Evolutionary conservation across 306 rosid genomes (phyloP).

Genomic region (Dryas octopetala): DNA sequence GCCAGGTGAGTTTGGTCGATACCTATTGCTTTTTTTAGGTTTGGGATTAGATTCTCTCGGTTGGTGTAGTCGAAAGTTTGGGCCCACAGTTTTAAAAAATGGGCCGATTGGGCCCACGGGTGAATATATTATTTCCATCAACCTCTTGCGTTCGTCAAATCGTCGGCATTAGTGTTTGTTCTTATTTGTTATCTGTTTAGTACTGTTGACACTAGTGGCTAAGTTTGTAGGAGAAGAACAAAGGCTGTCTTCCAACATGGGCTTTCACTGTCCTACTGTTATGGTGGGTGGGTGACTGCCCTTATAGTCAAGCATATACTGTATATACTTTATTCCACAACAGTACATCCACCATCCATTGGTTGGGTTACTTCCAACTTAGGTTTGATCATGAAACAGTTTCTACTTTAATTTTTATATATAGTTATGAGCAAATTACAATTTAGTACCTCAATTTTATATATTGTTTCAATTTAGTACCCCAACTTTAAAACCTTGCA

Average conservation of each 20-base stretch:
- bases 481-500: too few relatives aligned
- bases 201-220: neutral
- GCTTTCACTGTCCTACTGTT: neutral
- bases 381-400: neutral
- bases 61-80: neutral
- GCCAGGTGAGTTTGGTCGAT: slow-evolving; percentile 46
- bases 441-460: too few relatives aligned
- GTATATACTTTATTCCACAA: neutral
- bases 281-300: slow-evolving; percentile 8
- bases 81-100: neutral
- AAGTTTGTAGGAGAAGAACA: neutral
- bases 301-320: neutral
- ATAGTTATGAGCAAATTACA: too few relatives aligned
- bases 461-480: too few relatives aligned
- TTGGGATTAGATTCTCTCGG: neutral
- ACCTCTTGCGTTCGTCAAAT: neutral
- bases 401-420: neutral
- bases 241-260: neutral
- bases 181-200: neutral
- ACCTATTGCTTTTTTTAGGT: neutral
- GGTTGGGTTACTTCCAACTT: neutral
- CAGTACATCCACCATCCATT: neutral
- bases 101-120: neutral
- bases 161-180: neutral
- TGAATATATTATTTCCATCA: neutral